A percentile compares a stretch with the other conserved stretches of the same genome.
Evolutionary conservation across 495 filamentous ascomycete species (phyloP).

Genomic region (Trichoderma reesei): DNA sequence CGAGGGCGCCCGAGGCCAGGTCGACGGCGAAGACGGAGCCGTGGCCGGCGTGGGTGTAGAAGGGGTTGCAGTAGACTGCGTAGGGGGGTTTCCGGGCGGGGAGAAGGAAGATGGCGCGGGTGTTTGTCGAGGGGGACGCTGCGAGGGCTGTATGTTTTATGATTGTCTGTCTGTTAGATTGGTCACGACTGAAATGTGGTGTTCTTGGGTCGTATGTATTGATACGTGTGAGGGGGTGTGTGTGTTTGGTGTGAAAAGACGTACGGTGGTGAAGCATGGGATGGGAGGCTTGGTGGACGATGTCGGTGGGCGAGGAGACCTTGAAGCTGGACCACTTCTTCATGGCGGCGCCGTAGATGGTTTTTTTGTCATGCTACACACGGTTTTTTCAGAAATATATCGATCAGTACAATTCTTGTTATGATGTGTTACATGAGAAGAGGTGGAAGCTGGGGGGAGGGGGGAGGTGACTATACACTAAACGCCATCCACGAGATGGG

Average conservation of each 20-base stretch:
- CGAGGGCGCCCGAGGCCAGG: constrained; percentile 48
- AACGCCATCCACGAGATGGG: constrained; percentile 89
- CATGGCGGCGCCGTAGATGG: constrained; percentile 79
- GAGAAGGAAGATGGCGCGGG: constrained; percentile 76
- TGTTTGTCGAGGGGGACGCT: constrained; percentile 59
- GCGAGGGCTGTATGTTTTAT: constrained; percentile 45
- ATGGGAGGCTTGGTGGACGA: constrained; percentile 64
- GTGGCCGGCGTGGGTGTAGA: constrained; percentile 73
- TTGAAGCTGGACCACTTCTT: constrained; percentile 80
- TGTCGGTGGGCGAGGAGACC: constrained; percentile 67
- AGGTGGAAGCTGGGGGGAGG: too few relatives aligned
- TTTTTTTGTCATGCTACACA: constrained; percentile 68
- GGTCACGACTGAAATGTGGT: background rate
- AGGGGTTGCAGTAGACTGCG: constrained; percentile 76
- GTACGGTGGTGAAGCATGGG: constrained; percentile 49
- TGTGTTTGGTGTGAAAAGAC: constrained; percentile 14
- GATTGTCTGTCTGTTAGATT: background rate
- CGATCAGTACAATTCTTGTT: background rate
- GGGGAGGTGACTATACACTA: constrained; percentile 42
- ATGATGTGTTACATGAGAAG: too few relatives aligned
- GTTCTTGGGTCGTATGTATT: background rate
- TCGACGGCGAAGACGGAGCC: constrained; percentile 65
- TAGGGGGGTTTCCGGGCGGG: constrained; percentile 66
- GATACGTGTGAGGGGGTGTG: background rate
- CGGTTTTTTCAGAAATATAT: constrained; percentile 14